These are phyloP conservation scores for Phaeophleospora eucalypticola DNA, from an alignment of 2,329 filamentous ascomycete genomes.

Conservation along the genomic window DNA sequence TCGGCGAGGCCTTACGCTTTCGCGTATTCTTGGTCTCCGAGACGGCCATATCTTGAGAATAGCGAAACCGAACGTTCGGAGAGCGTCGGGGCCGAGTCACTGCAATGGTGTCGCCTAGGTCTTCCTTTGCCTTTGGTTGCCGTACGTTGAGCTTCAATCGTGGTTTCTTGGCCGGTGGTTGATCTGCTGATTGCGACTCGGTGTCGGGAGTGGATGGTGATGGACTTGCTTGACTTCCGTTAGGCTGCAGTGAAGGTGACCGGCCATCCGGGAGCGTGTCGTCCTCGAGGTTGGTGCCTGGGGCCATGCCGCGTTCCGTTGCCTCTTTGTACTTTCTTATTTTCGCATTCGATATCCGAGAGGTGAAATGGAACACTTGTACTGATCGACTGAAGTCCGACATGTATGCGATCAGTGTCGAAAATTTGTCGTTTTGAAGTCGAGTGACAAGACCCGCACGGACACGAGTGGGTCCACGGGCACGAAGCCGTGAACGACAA, in stretches of 20 bases:
- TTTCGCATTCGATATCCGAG: slow-evolving; percentile 26
- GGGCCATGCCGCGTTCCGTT: slow-evolving; percentile 26
- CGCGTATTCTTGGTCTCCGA: slow-evolving; percentile 5
- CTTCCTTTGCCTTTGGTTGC: slow-evolving; percentile 9
- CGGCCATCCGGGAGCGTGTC: slow-evolving; percentile 6
- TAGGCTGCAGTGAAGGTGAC: background rate
- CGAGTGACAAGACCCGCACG: slow-evolving; percentile 3
- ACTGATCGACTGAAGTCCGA: slow-evolving; percentile 7
- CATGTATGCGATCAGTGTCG: slow-evolving; percentile 7
- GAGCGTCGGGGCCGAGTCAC: slow-evolving; percentile 23
- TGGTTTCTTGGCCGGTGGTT: slow-evolving; percentile 23
- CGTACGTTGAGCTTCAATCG: slow-evolving; percentile 29
- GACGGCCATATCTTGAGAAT: slow-evolving; percentile 18
- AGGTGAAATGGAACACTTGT: slow-evolving; percentile 28
- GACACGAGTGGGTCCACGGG: slow-evolving; percentile 1
- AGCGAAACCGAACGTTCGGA: slow-evolving; percentile 14
- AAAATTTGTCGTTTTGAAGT: slow-evolving; percentile 3
- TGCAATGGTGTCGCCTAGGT: slow-evolving; percentile 20
- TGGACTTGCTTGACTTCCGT: background rate
- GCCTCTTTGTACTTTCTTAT: slow-evolving; percentile 27
- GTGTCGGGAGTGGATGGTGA: slow-evolving; percentile 3
- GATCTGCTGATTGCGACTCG: slow-evolving; percentile 8
- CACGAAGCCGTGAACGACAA: background rate
- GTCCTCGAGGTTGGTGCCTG: background rate
- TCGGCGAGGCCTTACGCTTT: slow-evolving; percentile 2